These are phyloP conservation scores for Copromyces sp. DNA, from an alignment of 495 filamentous ascomycete genomes.

Conservation along the genomic window DNA sequence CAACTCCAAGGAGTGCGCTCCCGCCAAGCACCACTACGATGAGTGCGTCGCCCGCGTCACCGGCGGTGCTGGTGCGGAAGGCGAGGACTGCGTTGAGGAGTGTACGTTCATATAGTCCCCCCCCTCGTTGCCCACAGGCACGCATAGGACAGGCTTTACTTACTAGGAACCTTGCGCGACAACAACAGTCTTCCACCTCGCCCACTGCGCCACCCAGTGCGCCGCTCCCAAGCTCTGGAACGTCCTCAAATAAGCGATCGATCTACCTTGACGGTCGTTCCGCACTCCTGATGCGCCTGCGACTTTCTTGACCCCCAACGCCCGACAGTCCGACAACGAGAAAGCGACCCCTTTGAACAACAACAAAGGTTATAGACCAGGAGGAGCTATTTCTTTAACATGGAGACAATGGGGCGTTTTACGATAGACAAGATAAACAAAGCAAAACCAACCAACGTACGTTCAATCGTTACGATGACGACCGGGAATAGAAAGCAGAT, in stretches of 20 bases:
- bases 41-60: conserved; percentile 94
- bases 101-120: conserved; percentile 52
- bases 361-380: not conserved
- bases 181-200: conserved; percentile 84
- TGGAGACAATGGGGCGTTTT: not conserved
- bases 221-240: conserved; percentile 94
- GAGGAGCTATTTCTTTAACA: not conserved
- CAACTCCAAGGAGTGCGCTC: conserved; percentile 71
- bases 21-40: conserved; percentile 93
- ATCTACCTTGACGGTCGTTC: not conserved
- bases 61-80: conserved; percentile 31
- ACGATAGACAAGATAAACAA: not conserved
- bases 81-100: conserved; percentile 96
- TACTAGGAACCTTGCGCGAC: conserved; percentile 9
- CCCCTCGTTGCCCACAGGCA: not conserved
- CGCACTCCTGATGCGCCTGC: not conserved
- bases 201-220: conserved; percentile 83
- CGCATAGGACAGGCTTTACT: not conserved
- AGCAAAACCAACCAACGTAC: not conserved
- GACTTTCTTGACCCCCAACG: not conserved
- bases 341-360: not conserved
- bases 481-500: not conserved
- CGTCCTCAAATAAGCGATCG: conserved; percentile 63
- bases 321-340: conserved; percentile 10
- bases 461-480: not conserved